These are phyloP conservation scores for Sphenostylis stenocarpa DNA, from an alignment of 306 rosid genomes.

Conservation along the genomic window DNA sequence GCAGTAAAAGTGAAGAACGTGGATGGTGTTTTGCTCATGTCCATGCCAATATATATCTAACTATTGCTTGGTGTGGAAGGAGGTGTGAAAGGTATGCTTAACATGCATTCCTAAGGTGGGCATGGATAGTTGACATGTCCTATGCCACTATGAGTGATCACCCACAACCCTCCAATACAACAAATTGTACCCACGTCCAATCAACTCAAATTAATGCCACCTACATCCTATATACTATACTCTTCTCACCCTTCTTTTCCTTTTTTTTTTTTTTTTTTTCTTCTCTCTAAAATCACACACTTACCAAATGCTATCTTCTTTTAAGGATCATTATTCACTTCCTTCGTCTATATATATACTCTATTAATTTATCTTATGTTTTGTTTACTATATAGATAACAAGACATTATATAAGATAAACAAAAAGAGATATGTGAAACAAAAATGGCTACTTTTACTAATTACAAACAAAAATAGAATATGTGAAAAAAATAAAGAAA, in stretches of 20 bases:
- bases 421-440: too few species aligned
- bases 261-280: too few species aligned
- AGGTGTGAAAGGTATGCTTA: conserved; percentile 40
- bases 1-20: conserved; percentile 30
- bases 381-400: too few species aligned
- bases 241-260: not conserved
- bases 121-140: conserved; percentile 46
- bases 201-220: conserved; percentile 35
- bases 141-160: conserved; percentile 33
- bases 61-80: conserved; percentile 29
- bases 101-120: conserved; percentile 47
- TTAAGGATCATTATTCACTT: too few species aligned
- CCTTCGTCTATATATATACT: too few species aligned
- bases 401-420: too few species aligned
- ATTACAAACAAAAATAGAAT: too few species aligned
- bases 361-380: too few species aligned
- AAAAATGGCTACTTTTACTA: too few species aligned
- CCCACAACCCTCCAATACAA: conserved; percentile 29
- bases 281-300: too few species aligned
- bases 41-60: conserved; percentile 28
- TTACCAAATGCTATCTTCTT: too few species aligned
- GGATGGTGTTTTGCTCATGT: conserved; percentile 30
- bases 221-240: not conserved
- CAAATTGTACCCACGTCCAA: conserved; percentile 48
- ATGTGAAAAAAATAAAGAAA: too few species aligned